phyloP scores from a whole-genome alignment of 805 yeast species.

The Teunomyces funiuensis region DNA sequence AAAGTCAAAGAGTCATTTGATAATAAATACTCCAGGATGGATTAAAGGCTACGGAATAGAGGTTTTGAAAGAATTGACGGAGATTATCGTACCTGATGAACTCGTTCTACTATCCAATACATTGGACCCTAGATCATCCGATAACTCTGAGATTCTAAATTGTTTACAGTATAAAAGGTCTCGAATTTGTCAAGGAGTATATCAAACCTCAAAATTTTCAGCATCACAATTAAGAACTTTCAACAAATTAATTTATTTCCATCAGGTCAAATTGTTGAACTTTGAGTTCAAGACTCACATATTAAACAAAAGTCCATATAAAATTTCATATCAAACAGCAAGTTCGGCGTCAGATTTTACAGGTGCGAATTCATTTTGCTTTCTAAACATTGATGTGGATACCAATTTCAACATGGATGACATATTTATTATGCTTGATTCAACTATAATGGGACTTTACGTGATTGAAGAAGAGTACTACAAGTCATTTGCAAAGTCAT shows the following conservation, averaged over 20 bases:
- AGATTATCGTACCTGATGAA: slow-evolving; percentile 50
- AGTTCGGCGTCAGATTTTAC: slow-evolving; percentile 8
- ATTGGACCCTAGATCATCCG: slow-evolving; percentile 20
- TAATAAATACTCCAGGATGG: slow-evolving; percentile 90
- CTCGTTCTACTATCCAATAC: slow-evolving; percentile 47
- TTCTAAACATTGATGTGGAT: slow-evolving; percentile 21
- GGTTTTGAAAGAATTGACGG: slow-evolving; percentile 51
- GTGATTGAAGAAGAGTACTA: slow-evolving; percentile 24
- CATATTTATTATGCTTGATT: slow-evolving; percentile 34
- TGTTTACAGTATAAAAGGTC: slow-evolving; percentile 27
- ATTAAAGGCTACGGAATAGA: slow-evolving; percentile 82
- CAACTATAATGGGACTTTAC: slow-evolving; percentile 42
- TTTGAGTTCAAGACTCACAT: slow-evolving; percentile 27
- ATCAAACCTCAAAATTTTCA: slow-evolving; percentile 36
- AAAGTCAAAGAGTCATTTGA: slow-evolving; percentile 33
- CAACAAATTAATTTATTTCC: slow-evolving; percentile 55
- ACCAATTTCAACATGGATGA: slow-evolving; percentile 24
- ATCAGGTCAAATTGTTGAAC: slow-evolving; percentile 24
- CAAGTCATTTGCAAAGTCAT: not conserved
- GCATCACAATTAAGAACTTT: slow-evolving; percentile 54
- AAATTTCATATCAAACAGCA: slow-evolving; percentile 24
- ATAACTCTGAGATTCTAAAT: slow-evolving; percentile 28
- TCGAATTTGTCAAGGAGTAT: slow-evolving; percentile 34
- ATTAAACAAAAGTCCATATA: slow-evolving; percentile 24
- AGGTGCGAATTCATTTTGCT: slow-evolving; percentile 28